Evolutionary conservation across 148 eudicot genomes (phyloP).

Genomic region (Heliosperma pusillum): DNA sequence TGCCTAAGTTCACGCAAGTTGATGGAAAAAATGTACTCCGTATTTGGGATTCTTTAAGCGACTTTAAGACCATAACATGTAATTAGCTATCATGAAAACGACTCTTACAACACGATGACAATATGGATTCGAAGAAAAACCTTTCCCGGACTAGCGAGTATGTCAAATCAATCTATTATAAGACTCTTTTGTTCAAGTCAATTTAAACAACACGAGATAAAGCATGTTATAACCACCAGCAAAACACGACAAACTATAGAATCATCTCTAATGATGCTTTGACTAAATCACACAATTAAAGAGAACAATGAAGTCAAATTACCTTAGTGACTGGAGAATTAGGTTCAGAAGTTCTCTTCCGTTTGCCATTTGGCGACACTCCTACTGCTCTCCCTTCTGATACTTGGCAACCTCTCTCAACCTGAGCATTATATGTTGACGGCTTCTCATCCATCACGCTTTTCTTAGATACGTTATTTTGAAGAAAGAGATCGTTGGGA

Average conservation of each 20-base stretch:
- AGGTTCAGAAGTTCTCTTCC: constrained; percentile 50
- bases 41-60: not conserved
- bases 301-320: not conserved
- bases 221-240: not conserved
- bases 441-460: constrained; percentile 24
- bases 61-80: not conserved
- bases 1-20: not conserved
- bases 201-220: not conserved
- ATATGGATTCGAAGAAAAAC: not conserved
- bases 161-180: not conserved
- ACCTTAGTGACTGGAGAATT: constrained; percentile 56
- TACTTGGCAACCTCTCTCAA: constrained; percentile 38
- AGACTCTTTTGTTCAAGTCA: not conserved
- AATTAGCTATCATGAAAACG: not conserved
- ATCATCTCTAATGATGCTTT: not conserved
- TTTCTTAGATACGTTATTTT: constrained; percentile 21
- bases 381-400: constrained; percentile 41
- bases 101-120: not conserved
- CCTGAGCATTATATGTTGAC: constrained; percentile 16
- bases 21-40: not conserved
- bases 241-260: not conserved
- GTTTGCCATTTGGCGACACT: constrained; percentile 54
- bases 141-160: not conserved
- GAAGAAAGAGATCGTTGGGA: constrained; percentile 26
- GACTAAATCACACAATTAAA: not conserved